These are phyloP conservation scores for Ophiocordyceps australis DNA, from an alignment of 2,329 filamentous ascomycete genomes.

Conservation along the genomic window DNA sequence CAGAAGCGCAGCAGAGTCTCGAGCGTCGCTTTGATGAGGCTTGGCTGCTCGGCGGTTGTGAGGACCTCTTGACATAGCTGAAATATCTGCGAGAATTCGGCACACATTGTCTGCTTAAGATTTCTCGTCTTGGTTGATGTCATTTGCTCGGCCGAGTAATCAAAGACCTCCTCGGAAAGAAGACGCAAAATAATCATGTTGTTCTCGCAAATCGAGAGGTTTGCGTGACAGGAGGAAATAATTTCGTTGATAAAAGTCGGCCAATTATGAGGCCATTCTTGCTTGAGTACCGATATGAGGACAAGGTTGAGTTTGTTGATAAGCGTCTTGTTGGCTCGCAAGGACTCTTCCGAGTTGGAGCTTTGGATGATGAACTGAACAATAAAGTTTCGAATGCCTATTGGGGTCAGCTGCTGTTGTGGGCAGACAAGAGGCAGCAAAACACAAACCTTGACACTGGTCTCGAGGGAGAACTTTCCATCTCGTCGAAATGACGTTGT, in stretches of 20 bases:
- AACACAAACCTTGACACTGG: constrained; percentile 62
- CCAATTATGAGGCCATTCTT: constrained; percentile 99
- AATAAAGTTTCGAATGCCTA: constrained; percentile 96
- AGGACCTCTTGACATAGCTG: constrained; percentile 93
- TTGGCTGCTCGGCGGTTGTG: constrained; percentile 72
- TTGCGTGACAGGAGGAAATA: constrained; percentile 87
- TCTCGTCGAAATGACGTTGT: constrained; percentile 96
- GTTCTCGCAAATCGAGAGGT: constrained; percentile 95
- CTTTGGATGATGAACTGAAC: constrained; percentile 96
- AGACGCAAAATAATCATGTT: constrained; percentile 97
- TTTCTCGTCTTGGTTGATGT: constrained; percentile 95
- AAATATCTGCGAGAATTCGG: constrained; percentile 97
- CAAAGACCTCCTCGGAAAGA: constrained; percentile 94
- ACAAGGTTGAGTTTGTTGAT: constrained; percentile 98
- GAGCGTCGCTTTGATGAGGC: constrained; percentile 86
- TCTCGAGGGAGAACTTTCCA: constrained; percentile 97
- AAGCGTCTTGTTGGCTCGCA: constrained; percentile 70
- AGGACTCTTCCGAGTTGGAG: constrained; percentile 74
- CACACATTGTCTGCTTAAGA: constrained; percentile 95
- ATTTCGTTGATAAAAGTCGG: constrained; percentile 99
- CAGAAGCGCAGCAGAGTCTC: constrained; percentile 92
- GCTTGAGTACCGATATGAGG: constrained; percentile 92
- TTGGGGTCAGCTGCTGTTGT: constrained; percentile 2
- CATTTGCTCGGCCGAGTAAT: constrained; percentile 98
- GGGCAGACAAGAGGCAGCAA: not conserved